phyloP scores from a whole-genome alignment of 225 moss, liverwort and hornwort species.

The Neckera pumila region DNA sequence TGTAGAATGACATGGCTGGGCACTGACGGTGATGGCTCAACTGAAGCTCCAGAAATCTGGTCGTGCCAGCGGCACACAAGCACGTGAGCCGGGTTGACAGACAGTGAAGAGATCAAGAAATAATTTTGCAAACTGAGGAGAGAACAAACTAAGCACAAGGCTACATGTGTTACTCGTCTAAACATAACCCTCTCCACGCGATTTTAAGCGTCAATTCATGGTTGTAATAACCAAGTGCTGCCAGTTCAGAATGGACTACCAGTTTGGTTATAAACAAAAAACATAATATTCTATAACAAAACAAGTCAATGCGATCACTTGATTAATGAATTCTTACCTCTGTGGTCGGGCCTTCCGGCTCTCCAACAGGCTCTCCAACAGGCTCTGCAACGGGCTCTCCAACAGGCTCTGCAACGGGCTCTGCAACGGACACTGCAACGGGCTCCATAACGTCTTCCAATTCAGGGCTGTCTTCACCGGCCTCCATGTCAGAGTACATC shows the following conservation, averaged over 20 bases:
- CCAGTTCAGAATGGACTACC: neutral
- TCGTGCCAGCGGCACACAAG: neutral
- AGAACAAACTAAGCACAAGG: neutral
- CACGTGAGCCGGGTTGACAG: neutral
- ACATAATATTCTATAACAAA: too few relatives aligned
- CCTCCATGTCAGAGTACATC: neutral
- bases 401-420: neutral
- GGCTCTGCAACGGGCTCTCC: neutral
- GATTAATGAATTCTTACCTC: neutral
- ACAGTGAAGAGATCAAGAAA: too few relatives aligned
- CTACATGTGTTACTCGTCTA: neutral
- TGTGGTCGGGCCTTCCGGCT: neutral
- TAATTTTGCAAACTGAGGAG: neutral
- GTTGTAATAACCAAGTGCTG: neutral
- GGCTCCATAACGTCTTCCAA: conserved; percentile 2
- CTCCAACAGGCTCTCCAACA: neutral
- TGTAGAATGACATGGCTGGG: neutral
- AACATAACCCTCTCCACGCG: neutral
- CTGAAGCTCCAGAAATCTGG: neutral
- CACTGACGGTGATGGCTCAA: neutral
- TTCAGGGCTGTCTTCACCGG: conserved; percentile 18
- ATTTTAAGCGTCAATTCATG: neutral
- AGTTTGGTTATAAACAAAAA: neutral
- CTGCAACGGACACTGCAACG: neutral
- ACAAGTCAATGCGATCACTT: neutral